Conservation (phyloP, 2,329 filamentous ascomycete genomes). For the Elsinoe arachidis region DNA sequence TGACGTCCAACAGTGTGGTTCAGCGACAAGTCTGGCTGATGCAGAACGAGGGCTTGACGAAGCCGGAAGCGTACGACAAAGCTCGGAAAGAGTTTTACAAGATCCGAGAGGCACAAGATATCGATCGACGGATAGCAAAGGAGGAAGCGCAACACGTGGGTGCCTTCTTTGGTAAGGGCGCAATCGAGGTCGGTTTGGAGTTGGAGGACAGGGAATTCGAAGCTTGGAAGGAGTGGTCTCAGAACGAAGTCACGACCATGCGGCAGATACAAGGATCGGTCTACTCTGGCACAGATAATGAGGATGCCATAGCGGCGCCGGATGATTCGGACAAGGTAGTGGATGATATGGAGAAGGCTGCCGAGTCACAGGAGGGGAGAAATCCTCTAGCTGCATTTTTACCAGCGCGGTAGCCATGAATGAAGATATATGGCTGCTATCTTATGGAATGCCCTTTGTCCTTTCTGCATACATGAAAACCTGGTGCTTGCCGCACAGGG, state of each 20-base stretch:
- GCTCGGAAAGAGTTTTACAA: conserved; percentile 87
- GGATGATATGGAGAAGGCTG: conserved; percentile 31
- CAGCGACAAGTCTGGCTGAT: conserved; percentile 87
- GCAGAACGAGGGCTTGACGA: conserved; percentile 31
- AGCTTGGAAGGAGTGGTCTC: conserved; percentile 76
- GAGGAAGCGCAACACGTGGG: conserved; percentile 83
- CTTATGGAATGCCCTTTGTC: neutral
- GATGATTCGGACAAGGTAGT: conserved; percentile 25
- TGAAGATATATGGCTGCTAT: neutral
- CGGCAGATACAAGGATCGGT: conserved; percentile 41
- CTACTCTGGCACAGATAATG: conserved; percentile 30
- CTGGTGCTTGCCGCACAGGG: neutral
- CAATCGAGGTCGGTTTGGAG: conserved; percentile 67
- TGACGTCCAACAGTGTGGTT: conserved; percentile 57
- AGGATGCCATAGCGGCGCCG: conserved; percentile 22
- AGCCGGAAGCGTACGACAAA: conserved; percentile 69
- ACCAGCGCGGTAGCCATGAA: neutral
- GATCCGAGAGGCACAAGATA: conserved; percentile 70
- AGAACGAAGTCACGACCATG: conserved; percentile 41
- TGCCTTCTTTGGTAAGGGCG: conserved; percentile 75
- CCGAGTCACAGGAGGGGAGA: conserved; percentile 24
- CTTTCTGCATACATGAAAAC: neutral
- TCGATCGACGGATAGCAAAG: conserved; percentile 69
- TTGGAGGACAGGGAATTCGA: conserved; percentile 76
- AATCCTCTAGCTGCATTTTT: neutral